Percentiles rank a stretch among this genome's conserved stretches.
Evolutionary conservation across 139 green algal species (phyloP).

Genomic region (Chlorokybus atmophyticus): DNA sequence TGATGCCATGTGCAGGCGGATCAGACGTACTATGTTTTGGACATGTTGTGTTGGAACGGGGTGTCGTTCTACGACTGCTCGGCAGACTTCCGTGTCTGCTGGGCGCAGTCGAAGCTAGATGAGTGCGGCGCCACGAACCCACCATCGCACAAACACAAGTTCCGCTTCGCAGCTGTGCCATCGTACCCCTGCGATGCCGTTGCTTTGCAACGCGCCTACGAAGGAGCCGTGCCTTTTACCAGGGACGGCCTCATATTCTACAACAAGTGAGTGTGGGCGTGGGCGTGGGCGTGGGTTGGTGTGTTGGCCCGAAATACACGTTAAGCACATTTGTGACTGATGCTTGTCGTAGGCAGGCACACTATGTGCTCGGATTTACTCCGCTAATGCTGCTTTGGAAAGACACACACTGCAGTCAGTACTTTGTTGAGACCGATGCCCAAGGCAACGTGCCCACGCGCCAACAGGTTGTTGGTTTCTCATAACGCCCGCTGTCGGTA

Average conservation of each 20-base stretch:
- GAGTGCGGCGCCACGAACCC: constrained; percentile 26
- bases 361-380: constrained; percentile 50
- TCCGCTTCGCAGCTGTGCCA: constrained; percentile 11
- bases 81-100: constrained; percentile 70
- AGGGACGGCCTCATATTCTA: constrained; percentile 64
- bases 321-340: no score
- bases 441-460: constrained; percentile 27
- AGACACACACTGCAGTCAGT: constrained; percentile 55
- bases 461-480: no score
- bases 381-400: constrained; percentile 85
- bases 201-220: constrained; percentile 31
- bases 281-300: background rate
- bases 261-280: constrained; percentile 19
- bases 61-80: constrained; percentile 61
- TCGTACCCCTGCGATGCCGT: constrained; percentile 9
- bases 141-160: constrained; percentile 19
- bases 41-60: constrained; percentile 79
- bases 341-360: constrained; percentile 35
- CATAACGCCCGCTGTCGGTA: background rate
- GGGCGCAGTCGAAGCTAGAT: constrained; percentile 46
- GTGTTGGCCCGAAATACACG: no score
- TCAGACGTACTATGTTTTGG: constrained; percentile 44
- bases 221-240: constrained; percentile 28
- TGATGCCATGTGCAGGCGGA: constrained; percentile 7
- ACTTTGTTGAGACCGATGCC: constrained; percentile 53